Conservation (phyloP, 306 rosid genomes). For the Geum urbanum region DNA sequence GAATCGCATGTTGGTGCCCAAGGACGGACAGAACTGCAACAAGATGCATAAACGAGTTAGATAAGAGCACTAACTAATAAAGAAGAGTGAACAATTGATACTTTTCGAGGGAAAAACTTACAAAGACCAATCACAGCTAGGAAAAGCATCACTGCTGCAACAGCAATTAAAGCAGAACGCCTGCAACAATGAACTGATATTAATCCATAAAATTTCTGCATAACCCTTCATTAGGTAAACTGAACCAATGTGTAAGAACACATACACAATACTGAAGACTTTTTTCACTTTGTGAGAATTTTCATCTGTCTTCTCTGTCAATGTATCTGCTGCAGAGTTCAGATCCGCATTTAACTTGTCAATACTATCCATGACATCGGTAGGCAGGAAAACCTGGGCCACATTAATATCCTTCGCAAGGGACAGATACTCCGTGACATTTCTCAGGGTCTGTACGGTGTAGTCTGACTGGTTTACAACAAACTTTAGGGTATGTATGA, state of each 20-base stretch:
- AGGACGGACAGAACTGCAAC: conserved; percentile 70
- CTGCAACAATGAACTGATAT: conserved; percentile 39
- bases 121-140: conserved; percentile 80
- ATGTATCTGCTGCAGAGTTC: conserved; percentile 70
- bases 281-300: conserved; percentile 59
- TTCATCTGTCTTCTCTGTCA: conserved; percentile 56
- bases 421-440: conserved; percentile 84
- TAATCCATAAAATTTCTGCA: conserved; percentile 25
- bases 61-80: conserved; percentile 3
- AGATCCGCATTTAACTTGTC: conserved; percentile 70
- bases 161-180: conserved; percentile 60
- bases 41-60: conserved; percentile 29
- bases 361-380: conserved; percentile 68
- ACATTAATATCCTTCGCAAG: conserved; percentile 86
- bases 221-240: conserved; percentile 11
- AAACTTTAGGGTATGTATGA: conserved; percentile 61
- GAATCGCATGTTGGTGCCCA: conserved; percentile 82
- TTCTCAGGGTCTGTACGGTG: conserved; percentile 70
- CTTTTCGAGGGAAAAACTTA: conserved; percentile 32
- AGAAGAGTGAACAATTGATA: too few relatives aligned
- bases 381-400: conserved; percentile 72
- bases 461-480: conserved; percentile 95
- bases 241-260: conserved; percentile 24
- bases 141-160: conserved; percentile 83
- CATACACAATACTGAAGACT: conserved; percentile 76